Evolutionary conservation across 2,329 filamentous ascomycete species (phyloP).

Genomic region (Cercospora sp.): DNA sequence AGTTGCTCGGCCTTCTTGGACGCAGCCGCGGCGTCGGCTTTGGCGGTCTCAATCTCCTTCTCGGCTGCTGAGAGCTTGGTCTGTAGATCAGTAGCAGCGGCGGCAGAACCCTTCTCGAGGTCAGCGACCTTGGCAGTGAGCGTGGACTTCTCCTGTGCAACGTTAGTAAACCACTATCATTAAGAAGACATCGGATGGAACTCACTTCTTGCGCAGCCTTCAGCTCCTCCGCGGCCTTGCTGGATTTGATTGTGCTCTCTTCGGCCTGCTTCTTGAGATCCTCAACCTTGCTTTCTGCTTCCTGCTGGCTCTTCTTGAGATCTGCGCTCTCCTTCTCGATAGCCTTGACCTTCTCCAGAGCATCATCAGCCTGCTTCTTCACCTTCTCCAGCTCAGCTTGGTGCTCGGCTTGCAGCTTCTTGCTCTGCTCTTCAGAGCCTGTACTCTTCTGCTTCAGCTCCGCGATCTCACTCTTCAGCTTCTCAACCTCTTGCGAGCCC

Average conservation of each 20-base stretch:
- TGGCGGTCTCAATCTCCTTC: conserved; percentile 17
- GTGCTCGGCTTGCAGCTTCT: conserved; percentile 27
- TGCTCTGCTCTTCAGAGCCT: conserved; percentile 19
- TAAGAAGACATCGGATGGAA: neutral
- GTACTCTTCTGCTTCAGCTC: conserved; percentile 22
- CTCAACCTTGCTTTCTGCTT: conserved; percentile 20
- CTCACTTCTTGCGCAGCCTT: conserved; percentile 23
- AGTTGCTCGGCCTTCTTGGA: conserved; percentile 17
- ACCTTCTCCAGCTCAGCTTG: conserved; percentile 23
- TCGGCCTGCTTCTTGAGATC: conserved; percentile 24
- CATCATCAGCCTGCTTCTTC: conserved; percentile 24
- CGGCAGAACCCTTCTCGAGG: conserved; percentile 15
- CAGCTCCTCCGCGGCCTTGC: conserved; percentile 21
- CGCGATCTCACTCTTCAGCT: conserved; percentile 24
- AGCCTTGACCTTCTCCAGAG: conserved; percentile 22
- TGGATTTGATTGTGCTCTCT: conserved; percentile 17
- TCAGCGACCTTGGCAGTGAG: conserved; percentile 21
- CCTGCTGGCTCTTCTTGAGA: conserved; percentile 24
- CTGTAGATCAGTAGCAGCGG: conserved; percentile 12
- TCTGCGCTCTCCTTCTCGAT: conserved; percentile 23
- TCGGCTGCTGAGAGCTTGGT: conserved; percentile 17
- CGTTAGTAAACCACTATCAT: conserved; percentile 2
- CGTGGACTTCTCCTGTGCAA: conserved; percentile 17
- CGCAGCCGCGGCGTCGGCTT: conserved; percentile 14
- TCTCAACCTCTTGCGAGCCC: conserved; percentile 18